Conservation (phyloP, 169 alveolate species). For the Plasmodium vivax region DNA sequence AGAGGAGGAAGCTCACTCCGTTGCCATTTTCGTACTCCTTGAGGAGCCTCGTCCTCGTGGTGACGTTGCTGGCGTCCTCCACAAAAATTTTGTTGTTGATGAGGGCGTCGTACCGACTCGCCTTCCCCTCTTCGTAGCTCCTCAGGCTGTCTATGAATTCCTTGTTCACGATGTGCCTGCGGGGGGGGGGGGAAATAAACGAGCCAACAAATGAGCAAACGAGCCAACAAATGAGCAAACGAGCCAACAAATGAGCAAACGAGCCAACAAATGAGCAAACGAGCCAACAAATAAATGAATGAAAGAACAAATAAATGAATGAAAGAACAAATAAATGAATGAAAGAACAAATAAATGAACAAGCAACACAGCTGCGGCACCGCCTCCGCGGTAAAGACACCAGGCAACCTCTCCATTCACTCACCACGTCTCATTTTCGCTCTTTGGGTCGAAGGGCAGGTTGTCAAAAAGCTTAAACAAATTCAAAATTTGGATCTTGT, state of each 20-base stretch:
- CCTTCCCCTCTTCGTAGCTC: constrained; percentile 45
- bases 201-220: background rate
- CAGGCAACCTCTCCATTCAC: background rate
- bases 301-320: background rate
- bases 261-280: background rate
- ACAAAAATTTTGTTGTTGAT: constrained; percentile 50
- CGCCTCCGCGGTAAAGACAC: background rate
- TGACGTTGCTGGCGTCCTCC: constrained; percentile 24
- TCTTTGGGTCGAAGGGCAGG: constrained; percentile 57
- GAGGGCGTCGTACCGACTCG: background rate
- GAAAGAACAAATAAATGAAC: background rate
- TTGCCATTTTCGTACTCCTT: constrained; percentile 58
- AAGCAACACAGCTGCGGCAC: background rate
- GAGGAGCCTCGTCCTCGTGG: constrained; percentile 25
- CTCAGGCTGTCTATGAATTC: constrained; percentile 63
- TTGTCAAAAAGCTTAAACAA: constrained; percentile 54
- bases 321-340: background rate
- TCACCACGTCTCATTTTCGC: constrained; percentile 58
- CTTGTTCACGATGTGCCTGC: constrained; percentile 48
- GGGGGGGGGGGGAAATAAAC: background rate
- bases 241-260: background rate
- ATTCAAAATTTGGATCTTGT: constrained; percentile 51
- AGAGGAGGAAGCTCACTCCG: constrained; percentile 31
- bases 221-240: background rate
- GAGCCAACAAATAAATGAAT: background rate